Evolutionary conservation across 352 stramenopile genomes (phyloP).

Genomic region (Stramenopiles sp.): DNA sequence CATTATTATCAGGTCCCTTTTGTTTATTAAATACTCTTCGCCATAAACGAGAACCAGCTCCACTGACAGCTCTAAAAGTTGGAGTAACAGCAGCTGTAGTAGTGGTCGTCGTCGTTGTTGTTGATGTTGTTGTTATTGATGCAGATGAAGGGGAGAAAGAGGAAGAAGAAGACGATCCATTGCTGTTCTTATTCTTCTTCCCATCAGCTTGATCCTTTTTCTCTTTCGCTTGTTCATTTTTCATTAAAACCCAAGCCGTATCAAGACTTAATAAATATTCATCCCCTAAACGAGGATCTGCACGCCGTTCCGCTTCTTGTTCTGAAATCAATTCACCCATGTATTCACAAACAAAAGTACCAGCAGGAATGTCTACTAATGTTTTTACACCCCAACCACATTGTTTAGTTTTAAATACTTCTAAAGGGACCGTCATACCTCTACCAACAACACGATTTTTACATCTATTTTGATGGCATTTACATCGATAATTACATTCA

Average conservation of each 20-base stretch:
- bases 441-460: neutral
- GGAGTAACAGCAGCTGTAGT: neutral
- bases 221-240: constrained; percentile 4
- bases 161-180: neutral
- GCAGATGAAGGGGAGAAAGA: too few species aligned
- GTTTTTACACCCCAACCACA: constrained; percentile 17
- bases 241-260: neutral
- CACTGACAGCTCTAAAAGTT: too few species aligned
- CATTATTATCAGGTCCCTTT: too few species aligned
- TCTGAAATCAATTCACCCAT: constrained; percentile 22
- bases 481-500: neutral
- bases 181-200: neutral
- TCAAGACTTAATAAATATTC: constrained; percentile 25
- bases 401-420: constrained; percentile 17
- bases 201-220: constrained; percentile 1
- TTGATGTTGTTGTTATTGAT: neutral
- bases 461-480: neutral
- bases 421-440: constrained; percentile 1
- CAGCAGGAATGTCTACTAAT: constrained; percentile 16
- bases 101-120: neutral
- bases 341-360: constrained; percentile 25
- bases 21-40: neutral
- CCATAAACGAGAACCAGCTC: neutral
- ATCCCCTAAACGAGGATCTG: constrained; percentile 13
- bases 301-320: constrained; percentile 15